These are phyloP conservation scores for Globisporangium solare DNA, from an alignment of 352 stramenopile genomes.

Conservation along the genomic window DNA sequence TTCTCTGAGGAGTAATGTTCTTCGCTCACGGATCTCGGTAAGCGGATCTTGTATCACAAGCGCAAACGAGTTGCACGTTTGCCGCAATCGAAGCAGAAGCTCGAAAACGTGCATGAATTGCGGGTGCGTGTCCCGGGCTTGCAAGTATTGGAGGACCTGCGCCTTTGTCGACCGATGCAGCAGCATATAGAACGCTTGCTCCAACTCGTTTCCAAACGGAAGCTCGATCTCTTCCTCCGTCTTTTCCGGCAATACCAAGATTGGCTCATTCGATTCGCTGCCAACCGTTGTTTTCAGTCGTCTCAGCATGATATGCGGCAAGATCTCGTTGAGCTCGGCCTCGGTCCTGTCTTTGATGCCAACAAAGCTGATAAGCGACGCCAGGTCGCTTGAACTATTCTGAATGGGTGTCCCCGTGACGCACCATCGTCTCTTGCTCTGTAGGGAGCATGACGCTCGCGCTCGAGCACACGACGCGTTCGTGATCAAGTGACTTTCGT, in stretches of 20 bases:
- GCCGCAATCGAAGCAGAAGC: constrained; percentile 78
- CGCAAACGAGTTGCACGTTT: constrained; percentile 71
- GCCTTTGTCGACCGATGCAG: constrained; percentile 80
- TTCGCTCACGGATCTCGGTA: constrained; percentile 31
- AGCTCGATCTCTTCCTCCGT: constrained; percentile 53
- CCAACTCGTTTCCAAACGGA: constrained; percentile 60
- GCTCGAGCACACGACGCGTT: constrained; percentile 73
- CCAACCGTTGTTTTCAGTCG: constrained; percentile 77
- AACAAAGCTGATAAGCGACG: constrained; percentile 86
- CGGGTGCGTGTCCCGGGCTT: constrained; percentile 36
- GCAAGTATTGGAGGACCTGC: constrained; percentile 74
- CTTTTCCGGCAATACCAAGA: constrained; percentile 56
- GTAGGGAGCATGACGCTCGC: constrained; percentile 52
- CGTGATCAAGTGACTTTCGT: constrained; percentile 88
- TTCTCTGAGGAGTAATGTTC: constrained; percentile 19
- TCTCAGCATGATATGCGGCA: constrained; percentile 81
- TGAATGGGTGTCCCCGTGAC: constrained; percentile 90
- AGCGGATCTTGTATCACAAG: constrained; percentile 56
- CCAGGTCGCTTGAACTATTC: constrained; percentile 84
- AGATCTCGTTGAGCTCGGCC: constrained; percentile 58
- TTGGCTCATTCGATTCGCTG: constrained; percentile 37
- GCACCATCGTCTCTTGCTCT: constrained; percentile 77
- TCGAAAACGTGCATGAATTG: constrained; percentile 89
- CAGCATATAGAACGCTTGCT: constrained; percentile 72
- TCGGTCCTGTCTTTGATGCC: constrained; percentile 60